phyloP scores from a whole-genome alignment of 2,329 filamentous ascomycete genomes.

The Grosmannia clavigera region DNA sequence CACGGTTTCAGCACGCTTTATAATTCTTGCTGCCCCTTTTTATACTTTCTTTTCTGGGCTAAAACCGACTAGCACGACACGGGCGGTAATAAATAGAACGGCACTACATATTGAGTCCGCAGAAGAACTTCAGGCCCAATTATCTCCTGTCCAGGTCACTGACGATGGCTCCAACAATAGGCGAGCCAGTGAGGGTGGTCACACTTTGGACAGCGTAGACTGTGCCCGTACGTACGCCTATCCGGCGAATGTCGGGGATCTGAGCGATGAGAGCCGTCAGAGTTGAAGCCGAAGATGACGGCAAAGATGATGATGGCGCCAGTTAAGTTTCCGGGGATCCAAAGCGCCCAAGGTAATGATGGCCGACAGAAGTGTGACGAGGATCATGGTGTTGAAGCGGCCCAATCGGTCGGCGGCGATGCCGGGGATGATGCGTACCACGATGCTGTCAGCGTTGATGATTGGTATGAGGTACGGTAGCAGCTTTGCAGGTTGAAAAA shows the following conservation, averaged over 20 bases:
- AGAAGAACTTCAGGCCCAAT: slow-evolving; percentile 42
- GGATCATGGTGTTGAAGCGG: slow-evolving; percentile 29
- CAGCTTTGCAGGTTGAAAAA: slow-evolving; percentile 29
- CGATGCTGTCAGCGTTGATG: slow-evolving; percentile 40
- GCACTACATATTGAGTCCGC: slow-evolving; percentile 30
- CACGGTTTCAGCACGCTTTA: no score
- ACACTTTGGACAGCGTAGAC: slow-evolving; percentile 44
- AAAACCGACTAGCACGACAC: slow-evolving; percentile 17
- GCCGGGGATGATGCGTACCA: slow-evolving; percentile 39
- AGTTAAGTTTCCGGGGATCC: slow-evolving; percentile 30
- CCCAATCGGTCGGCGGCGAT: slow-evolving; percentile 29
- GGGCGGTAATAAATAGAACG: slow-evolving; percentile 14
- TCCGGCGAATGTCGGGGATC: slow-evolving; percentile 45
- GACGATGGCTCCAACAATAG: slow-evolving; percentile 43
- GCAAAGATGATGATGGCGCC: slow-evolving; percentile 47
- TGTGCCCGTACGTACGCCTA: slow-evolving; percentile 46
- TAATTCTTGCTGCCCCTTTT: no score
- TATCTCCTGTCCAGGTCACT: slow-evolving; percentile 28
- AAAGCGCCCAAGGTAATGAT: slow-evolving; percentile 27
- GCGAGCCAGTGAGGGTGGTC: slow-evolving; percentile 43
- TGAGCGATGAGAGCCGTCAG: slow-evolving; percentile 49
- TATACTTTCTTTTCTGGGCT: slow-evolving; percentile 13
- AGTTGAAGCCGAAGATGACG: slow-evolving; percentile 51
- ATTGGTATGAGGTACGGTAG: slow-evolving; percentile 40
- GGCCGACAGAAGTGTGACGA: slow-evolving; percentile 31